phyloP scores from a whole-genome alignment of 768 basidiomycete species.

The Auricularia sp. region DNA sequence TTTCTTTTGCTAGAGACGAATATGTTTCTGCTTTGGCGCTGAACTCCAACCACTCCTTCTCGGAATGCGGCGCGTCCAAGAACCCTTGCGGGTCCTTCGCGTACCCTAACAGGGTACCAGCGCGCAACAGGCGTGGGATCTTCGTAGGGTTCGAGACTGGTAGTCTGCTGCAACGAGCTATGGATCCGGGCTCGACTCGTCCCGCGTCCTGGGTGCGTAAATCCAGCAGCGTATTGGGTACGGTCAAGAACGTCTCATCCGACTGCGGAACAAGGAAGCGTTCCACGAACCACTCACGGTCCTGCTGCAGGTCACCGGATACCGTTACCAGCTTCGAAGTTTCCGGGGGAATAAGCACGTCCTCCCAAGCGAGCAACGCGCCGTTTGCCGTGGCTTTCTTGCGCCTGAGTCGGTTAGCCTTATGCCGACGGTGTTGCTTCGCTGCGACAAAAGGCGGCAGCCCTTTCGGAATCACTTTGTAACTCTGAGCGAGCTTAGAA shows the following conservation, averaged over 20 bases:
- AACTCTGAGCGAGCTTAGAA: background rate
- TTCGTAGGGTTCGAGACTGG: conserved; percentile 10
- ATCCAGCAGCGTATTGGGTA: background rate
- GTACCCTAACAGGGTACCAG: conserved; percentile 8
- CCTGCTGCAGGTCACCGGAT: background rate
- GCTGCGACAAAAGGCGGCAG: background rate
- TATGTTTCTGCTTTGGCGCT: background rate
- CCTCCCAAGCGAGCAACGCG: background rate
- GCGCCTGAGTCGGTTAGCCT: background rate
- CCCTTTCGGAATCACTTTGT: background rate
- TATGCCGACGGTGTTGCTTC: background rate
- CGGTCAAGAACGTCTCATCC: background rate
- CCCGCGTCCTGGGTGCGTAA: conserved; percentile 4
- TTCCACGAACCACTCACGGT: background rate
- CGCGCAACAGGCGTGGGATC: background rate
- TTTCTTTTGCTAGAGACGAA: background rate
- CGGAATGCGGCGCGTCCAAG: conserved; percentile 1
- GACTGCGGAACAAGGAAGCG: background rate
- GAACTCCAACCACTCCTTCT: background rate
- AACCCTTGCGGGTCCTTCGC: conserved; percentile 2
- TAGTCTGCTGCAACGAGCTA: background rate
- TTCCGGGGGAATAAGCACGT: conserved; percentile 5
- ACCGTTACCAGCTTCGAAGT: background rate
- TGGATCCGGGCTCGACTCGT: conserved; percentile 5
- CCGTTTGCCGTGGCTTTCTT: background rate